These are phyloP conservation scores for Cladosporium sp. DNA, from an alignment of 2,329 filamentous ascomycete species.

Conservation along the genomic window DNA sequence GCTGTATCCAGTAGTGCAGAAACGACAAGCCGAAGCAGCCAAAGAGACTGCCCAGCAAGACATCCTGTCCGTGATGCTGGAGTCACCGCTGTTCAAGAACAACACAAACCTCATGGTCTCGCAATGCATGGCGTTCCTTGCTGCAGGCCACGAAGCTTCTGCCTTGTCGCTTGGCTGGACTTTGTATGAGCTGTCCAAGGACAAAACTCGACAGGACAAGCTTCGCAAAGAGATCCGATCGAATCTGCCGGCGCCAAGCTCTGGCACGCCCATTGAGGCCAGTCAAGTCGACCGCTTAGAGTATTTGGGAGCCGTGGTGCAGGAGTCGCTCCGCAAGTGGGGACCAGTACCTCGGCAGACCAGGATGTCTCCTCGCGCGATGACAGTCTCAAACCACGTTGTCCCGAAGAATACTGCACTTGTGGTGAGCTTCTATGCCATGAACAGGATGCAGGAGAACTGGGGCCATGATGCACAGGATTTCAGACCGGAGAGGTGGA, in stretches of 20 bases:
- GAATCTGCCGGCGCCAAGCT: slow-evolving; percentile 21
- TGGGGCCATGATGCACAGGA: slow-evolving; percentile 42
- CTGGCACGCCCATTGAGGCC: slow-evolving; percentile 27
- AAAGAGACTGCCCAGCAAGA: slow-evolving; percentile 33
- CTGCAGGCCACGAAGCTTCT: slow-evolving; percentile 68
- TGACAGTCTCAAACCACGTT: slow-evolving; percentile 35
- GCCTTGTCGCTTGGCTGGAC: slow-evolving; percentile 70
- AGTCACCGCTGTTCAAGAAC: slow-evolving; percentile 50
- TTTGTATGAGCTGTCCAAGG: slow-evolving; percentile 61
- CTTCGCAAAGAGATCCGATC: slow-evolving; percentile 65
- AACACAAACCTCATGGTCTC: slow-evolving; percentile 41
- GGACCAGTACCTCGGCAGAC: slow-evolving; percentile 47
- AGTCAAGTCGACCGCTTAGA: slow-evolving; percentile 51
- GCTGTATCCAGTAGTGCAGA: background rate
- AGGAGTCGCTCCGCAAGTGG: slow-evolving; percentile 43
- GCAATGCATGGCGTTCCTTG: slow-evolving; percentile 53
- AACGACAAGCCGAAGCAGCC: background rate
- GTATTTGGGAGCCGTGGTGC: slow-evolving; percentile 44
- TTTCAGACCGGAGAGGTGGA: slow-evolving; percentile 45
- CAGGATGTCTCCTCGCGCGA: slow-evolving; percentile 40
- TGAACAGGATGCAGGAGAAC: slow-evolving; percentile 39
- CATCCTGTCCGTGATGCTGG: slow-evolving; percentile 48
- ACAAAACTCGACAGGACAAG: slow-evolving; percentile 61
- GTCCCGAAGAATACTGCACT: slow-evolving; percentile 39
- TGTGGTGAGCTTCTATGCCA: slow-evolving; percentile 40